Percentiles rank a stretch among this genome's conserved stretches.
phyloP scores from a whole-genome alignment of 139 green algal species.

The Chlamydomonas sp. region DNA sequence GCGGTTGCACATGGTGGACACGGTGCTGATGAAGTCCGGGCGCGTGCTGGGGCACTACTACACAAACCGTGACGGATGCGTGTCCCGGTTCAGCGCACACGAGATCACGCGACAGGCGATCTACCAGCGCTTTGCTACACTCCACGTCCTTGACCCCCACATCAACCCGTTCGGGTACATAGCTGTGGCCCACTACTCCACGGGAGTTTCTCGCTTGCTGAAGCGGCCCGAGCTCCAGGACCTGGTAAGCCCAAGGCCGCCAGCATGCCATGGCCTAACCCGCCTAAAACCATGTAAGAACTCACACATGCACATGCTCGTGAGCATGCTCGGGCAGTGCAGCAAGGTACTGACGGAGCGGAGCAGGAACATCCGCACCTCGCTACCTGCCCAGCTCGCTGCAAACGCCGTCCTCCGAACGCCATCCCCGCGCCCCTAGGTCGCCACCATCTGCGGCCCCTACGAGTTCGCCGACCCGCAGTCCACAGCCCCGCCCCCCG shows the following conservation, averaged over 20 bases:
- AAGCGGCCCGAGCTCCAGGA: conserved; percentile 43
- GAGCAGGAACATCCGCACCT: no score
- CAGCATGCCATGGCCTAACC: background rate
- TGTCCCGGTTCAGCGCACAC: conserved; percentile 18
- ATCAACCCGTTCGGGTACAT: conserved; percentile 46
- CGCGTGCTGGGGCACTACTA: conserved; percentile 40
- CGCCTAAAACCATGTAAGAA: background rate
- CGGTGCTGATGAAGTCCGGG: conserved; percentile 27
- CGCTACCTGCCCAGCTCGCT: no score
- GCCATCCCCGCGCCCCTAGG: background rate
- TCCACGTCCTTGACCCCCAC: conserved; percentile 11
- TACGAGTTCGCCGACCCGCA: conserved; percentile 29
- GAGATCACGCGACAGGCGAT: conserved; percentile 26
- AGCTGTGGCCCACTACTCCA: conserved; percentile 36
- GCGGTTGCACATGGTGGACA: conserved; percentile 39
- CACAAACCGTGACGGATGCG: conserved; percentile 19
- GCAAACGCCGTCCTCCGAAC: background rate
- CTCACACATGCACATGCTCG: background rate
- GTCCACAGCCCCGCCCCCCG: background rate
- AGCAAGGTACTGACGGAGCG: background rate
- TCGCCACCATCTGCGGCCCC: conserved; percentile 9
- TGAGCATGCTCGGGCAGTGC: background rate
- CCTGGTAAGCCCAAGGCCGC: conserved; percentile 16
- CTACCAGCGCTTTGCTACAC: conserved; percentile 20
- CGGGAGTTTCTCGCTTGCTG: conserved; percentile 39